Evolutionary conservation across 192 early-diverging fungal genomes (phyloP), one percentile per base, ranked within the genome.

Genomic region (Powellomyces hirtus): DNA sequence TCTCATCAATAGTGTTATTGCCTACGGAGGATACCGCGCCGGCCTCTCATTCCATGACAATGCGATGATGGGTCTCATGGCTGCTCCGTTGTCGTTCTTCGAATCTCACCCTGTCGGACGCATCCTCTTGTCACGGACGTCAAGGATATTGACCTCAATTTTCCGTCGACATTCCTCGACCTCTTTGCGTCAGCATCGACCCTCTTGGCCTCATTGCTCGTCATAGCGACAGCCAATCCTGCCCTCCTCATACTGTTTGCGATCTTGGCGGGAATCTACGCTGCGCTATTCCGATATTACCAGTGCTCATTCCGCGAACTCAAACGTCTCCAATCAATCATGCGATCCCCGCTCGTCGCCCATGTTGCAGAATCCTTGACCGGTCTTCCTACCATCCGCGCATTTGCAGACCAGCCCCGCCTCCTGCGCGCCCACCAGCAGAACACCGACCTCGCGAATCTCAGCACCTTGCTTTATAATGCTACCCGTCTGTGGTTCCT

Each of bases 41-140:
- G 61, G 26, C 20, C 8, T 18, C 16, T 14, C 67, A 16, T 51
- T 76, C 42, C 81, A 83, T 59, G 37, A 62, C 20, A 29, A 69
- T 29, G 52, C 78, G 6, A 20, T 81, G 38, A 37, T 60, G 0
- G 63, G 66, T 4, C 58, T 83, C 62, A 57, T 81, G 20, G 42
- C 55, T 2, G 76, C 77, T 3, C 81, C 81, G 24, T 27, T 78
- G 7, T 18, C 66, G 22, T 83, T 97, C 77, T 62, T 42, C 31
- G 81, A 81, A 58, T 79, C 80, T 4, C 90, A 89, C 0, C 90
- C 90, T n/a, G 56, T 88, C 14, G 90, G 90, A 26, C 73, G 88
- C n/a, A 86, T 90, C 35, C 31, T 90, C 70, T 96, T 92, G 75
- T 77, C 35, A 87, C 86, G 18, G 94, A 79, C 42, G 70, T 82